Conservation (phyloP, 306 rosid genomes). For the Ziziphus jujuba region DNA sequence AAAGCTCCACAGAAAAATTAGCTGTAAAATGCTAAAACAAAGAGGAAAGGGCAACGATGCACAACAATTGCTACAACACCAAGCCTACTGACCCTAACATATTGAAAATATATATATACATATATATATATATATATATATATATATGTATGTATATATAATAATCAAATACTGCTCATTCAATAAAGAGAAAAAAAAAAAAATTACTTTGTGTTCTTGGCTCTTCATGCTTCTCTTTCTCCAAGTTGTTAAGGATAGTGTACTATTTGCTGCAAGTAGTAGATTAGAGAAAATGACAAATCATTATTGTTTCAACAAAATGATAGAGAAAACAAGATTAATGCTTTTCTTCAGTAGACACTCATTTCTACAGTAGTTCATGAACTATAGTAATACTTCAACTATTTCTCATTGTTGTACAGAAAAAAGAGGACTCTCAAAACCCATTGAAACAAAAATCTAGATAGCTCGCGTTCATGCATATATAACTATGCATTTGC, state of each 20-base stretch:
- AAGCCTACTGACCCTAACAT: background rate
- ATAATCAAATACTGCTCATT: background rate
- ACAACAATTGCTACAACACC: background rate
- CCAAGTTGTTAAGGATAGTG: background rate
- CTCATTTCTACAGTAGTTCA: background rate
- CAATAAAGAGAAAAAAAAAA: conserved; percentile 6
- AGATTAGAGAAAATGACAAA: background rate
- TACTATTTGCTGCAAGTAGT: background rate
- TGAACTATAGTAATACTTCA: background rate
- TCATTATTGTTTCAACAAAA: background rate
- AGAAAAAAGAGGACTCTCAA: too few species aligned
- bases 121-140: background rate
- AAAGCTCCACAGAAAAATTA: too few species aligned
- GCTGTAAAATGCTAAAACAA: too few species aligned
- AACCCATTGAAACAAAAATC: too few species aligned
- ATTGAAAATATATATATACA: background rate
- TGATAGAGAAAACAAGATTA: background rate
- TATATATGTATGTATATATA: background rate
- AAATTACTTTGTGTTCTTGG: conserved; percentile 40
- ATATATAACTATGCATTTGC: too few species aligned
- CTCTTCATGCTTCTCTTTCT: conserved; percentile 34
- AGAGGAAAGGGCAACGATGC: too few species aligned
- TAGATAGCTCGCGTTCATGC: too few species aligned
- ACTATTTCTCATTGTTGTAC: too few species aligned
- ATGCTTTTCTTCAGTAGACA: background rate